phyloP scores from a whole-genome alignment of 2,329 filamentous ascomycete genomes.

The Verticillium isaacii region DNA sequence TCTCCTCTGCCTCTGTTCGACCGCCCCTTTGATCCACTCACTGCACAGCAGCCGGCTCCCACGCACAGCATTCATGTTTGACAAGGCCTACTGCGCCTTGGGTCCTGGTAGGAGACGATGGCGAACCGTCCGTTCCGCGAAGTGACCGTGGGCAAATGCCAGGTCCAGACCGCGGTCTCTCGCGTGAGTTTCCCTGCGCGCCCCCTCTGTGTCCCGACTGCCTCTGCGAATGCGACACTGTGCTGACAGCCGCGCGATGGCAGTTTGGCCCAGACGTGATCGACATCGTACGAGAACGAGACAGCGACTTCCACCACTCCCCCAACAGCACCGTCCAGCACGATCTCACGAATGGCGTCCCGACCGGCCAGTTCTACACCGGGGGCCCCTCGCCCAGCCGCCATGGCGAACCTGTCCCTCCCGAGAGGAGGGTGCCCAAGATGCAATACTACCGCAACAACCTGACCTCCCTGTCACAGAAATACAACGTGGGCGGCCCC shows the following conservation, averaged over 20 bases:
- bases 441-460: slow-evolving; percentile 44
- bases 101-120: slow-evolving; percentile 7
- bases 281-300: slow-evolving; percentile 27
- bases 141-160: slow-evolving; percentile 28
- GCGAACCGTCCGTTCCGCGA: slow-evolving; percentile 11
- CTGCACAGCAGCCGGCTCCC: background rate
- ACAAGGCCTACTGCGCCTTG: background rate
- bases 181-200: slow-evolving; percentile 22
- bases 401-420: background rate
- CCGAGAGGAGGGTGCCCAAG: slow-evolving; percentile 14
- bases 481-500: slow-evolving; percentile 41
- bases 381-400: background rate
- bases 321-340: slow-evolving; percentile 18
- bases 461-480: slow-evolving; percentile 53
- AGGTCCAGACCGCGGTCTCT: slow-evolving; percentile 29
- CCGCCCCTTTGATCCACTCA: background rate
- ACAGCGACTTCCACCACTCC: slow-evolving; percentile 14
- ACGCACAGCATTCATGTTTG: background rate
- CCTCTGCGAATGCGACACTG: background rate
- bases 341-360: slow-evolving; percentile 11
- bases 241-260: background rate
- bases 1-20: background rate
- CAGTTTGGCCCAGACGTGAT: slow-evolving; percentile 32
- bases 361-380: slow-evolving; percentile 7
- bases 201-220: background rate